Evolutionary conservation across 352 stramenopile species (phyloP).

Genomic region (Phytophthora parvispora): DNA sequence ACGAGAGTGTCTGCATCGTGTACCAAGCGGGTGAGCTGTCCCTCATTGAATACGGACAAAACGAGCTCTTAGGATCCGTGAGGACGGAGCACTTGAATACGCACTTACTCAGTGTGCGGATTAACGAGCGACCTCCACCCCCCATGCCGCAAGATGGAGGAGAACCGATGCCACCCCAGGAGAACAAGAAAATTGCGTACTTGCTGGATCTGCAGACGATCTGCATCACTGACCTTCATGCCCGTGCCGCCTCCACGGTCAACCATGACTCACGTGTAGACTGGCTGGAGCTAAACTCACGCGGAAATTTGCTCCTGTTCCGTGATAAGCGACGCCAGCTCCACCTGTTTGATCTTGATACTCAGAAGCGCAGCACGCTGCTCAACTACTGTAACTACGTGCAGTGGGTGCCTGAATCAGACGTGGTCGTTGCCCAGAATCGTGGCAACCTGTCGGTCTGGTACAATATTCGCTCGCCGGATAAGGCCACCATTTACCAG

Average conservation of each 20-base stretch:
- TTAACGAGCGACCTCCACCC: constrained; percentile 89
- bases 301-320: constrained; percentile 93
- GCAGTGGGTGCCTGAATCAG: constrained; percentile 96
- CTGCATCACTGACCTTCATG: constrained; percentile 87
- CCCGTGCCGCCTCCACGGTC: constrained; percentile 86
- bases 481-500: constrained; percentile 95
- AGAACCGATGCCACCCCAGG: constrained; percentile 36
- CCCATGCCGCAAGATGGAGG: constrained; percentile 29
- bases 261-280: constrained; percentile 95
- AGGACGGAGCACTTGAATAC: constrained; percentile 93
- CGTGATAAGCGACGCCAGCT: constrained; percentile 93
- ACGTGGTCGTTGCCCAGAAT: constrained; percentile 97
- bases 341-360: constrained; percentile 93
- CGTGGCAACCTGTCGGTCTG: constrained; percentile 94
- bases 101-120: constrained; percentile 94
- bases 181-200: constrained; percentile 97
- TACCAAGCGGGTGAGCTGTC: constrained; percentile 94
- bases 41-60: constrained; percentile 95
- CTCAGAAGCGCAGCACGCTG: constrained; percentile 88
- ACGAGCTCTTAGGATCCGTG: constrained; percentile 93
- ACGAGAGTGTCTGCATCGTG: constrained; percentile 92
- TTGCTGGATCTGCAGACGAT: constrained; percentile 95
- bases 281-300: constrained; percentile 96
- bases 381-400: constrained; percentile 98
- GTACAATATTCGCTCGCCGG: constrained; percentile 96